Percentiles rank a stretch among this genome's conserved stretches.
phyloP scores from a whole-genome alignment of 2,329 filamentous ascomycete species.

The Pseudocercospora eumusae region DNA sequence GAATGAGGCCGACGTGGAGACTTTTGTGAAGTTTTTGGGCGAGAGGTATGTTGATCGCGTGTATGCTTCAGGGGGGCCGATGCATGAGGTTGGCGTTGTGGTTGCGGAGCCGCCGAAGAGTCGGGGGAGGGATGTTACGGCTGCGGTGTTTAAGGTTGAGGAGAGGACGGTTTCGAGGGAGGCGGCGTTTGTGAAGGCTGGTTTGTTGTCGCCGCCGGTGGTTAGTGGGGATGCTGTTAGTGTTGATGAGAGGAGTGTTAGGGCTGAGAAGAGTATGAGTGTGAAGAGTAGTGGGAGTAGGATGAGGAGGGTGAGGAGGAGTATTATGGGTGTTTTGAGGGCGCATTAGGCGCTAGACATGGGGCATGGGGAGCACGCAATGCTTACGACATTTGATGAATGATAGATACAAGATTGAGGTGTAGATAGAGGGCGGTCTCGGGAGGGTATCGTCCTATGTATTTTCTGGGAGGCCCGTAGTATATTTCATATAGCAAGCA shows the following conservation, averaged over 20 bases:
- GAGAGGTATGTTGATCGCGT: conserved; percentile 30
- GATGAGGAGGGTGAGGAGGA: conserved; percentile 16
- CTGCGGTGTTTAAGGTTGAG: conserved; percentile 16
- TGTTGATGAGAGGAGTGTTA: conserved; percentile 1
- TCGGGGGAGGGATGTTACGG: conserved; percentile 14
- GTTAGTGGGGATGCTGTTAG: conserved; percentile 4
- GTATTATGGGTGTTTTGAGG: conserved; percentile 23
- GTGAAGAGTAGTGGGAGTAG: conserved; percentile 19
- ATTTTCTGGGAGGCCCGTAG: neutral
- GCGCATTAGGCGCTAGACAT: neutral
- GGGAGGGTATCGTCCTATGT: neutral
- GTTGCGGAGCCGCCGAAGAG: conserved; percentile 11
- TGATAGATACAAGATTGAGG: neutral
- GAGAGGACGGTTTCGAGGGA: conserved; percentile 5
- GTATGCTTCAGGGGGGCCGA: conserved; percentile 17
- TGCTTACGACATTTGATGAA: conserved; percentile 3
- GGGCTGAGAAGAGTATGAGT: conserved; percentile 14
- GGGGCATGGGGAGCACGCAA: conserved; percentile 3
- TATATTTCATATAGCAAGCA: neutral
- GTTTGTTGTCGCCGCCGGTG: conserved; percentile 10
- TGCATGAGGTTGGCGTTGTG: conserved; percentile 15
- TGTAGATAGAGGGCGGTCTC: neutral
- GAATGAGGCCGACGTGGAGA: conserved; percentile 68
- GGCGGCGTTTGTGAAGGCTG: conserved; percentile 7
- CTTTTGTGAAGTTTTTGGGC: conserved; percentile 55